Conservation (phyloP, 306 rosid species). For the Vigna mungo region DNA sequence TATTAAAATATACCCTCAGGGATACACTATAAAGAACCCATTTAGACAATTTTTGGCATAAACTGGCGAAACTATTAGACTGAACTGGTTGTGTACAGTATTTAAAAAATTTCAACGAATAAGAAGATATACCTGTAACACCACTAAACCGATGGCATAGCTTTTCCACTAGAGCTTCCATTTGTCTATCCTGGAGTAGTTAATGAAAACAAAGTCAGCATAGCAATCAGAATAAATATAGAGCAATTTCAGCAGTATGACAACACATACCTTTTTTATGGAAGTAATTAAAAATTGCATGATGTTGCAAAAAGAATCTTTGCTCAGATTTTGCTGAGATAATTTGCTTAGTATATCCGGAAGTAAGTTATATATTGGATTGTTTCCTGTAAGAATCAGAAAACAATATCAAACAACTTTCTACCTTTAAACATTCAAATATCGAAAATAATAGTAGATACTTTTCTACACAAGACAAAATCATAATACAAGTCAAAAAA, state of each 20-base stretch:
- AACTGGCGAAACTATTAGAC: background rate
- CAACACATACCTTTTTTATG: conserved; percentile 78
- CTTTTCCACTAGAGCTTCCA: conserved; percentile 98
- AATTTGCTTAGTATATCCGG: conserved; percentile 95
- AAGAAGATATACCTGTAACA: conserved; percentile 69
- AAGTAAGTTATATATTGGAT: conserved; percentile 93
- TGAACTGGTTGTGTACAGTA: conserved; percentile 6
- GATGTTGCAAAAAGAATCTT: conserved; percentile 85
- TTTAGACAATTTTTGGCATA: conserved; percentile 18
- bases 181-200: conserved; percentile 82
- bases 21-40: conserved; percentile 8
- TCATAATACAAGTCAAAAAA: conserved; percentile 34
- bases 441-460: conserved; percentile 41
- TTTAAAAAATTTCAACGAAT: background rate
- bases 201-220: conserved; percentile 42
- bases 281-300: conserved; percentile 97
- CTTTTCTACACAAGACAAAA: background rate
- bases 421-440: background rate
- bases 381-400: conserved; percentile 68
- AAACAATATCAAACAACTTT: conserved; percentile 29
- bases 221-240: conserved; percentile 26
- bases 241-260: conserved; percentile 26
- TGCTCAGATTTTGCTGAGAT: conserved; percentile 73
- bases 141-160: conserved; percentile 92
- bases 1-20: background rate